Conservation (phyloP, 768 basidiomycete species). For the Termitomyces sp. region DNA sequence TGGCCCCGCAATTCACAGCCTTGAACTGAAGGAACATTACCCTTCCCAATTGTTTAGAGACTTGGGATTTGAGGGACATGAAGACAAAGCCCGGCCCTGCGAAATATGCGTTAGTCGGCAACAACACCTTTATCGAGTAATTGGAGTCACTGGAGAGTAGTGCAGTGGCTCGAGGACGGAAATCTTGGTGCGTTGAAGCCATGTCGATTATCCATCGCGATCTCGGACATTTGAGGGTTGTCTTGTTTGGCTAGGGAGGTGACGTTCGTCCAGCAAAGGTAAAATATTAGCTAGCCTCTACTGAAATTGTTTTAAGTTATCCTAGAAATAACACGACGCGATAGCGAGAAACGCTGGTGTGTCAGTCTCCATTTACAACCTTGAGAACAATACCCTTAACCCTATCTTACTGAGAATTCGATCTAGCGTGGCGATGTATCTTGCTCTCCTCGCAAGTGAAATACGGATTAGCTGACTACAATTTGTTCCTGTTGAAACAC, state of each 20-base stretch:
- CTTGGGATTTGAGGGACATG: background rate
- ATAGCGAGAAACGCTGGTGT: background rate
- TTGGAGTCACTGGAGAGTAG: background rate
- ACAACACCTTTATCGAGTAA: too few species aligned
- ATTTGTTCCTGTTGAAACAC: background rate
- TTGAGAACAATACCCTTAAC: background rate
- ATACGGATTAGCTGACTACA: background rate
- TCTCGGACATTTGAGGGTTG: too few species aligned
- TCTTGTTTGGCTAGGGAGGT: too few species aligned
- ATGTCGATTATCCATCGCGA: background rate
- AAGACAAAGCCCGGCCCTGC: too few species aligned
- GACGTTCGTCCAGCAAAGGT: background rate
- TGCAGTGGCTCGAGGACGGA: too few species aligned
- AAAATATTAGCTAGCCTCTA: background rate
- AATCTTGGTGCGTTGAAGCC: background rate
- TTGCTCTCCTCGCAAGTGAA: background rate
- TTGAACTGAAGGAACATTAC: background rate
- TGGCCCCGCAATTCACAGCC: background rate
- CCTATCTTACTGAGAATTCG: background rate
- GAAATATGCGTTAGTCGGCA: background rate
- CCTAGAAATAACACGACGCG: background rate
- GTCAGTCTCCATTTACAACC: background rate
- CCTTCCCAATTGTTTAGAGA: too few species aligned
- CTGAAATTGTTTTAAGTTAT: background rate
- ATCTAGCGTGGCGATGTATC: background rate